Base-by-base conservation (phyloP, 805 yeast genomes). In the Saturnispora hagleri region DNA sequence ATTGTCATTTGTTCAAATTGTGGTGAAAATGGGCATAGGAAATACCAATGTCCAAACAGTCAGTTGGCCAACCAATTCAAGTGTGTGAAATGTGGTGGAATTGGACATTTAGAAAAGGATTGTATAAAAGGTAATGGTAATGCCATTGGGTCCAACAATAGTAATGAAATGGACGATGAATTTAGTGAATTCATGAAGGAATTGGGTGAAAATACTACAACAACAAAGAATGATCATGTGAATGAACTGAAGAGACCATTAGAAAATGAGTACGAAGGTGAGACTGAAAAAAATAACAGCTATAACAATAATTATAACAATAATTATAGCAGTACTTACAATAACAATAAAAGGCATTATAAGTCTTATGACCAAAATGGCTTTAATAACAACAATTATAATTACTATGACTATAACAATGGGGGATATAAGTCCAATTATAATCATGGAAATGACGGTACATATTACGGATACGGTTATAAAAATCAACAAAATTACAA, bases 101-200 rank as follows among this genome's bases (percentile, higher is more conserved):
- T 76, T 27, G 99, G 98, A 1, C 98, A 91, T 68, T 80, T 82
- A 55, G 90, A 95, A 1, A 74, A 89, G 53, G 98, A 93, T 68
- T 93, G 99, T 74, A 79, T 13, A 6, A 27, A 36, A 5, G 34
- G 34, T 22, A 8, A 18, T 8, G 69, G 69, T 36, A 66, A 68
- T n/a, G 48, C 55, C 28, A 61, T 52, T 40, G 59, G 28, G 28
- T 26, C 53, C 31, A 45, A 47, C 28, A 26, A 26, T 26, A 26
- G 28, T 45, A 57, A 51, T 18, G 55, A 52, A 28, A 74, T 76
- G 38, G 82, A 78, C 47, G 60, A 67, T 43, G 83, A 79, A 56
- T 73, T 73, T 54, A 77, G 74, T 41, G 72, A 69, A 50, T 73
- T 80, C 68, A 73, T 81, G 75, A 64, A 67, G 49, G 81, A 75